Evolutionary conservation across 768 basidiomycete genomes (phyloP).

Genomic region (Phylloporus arenicola): DNA sequence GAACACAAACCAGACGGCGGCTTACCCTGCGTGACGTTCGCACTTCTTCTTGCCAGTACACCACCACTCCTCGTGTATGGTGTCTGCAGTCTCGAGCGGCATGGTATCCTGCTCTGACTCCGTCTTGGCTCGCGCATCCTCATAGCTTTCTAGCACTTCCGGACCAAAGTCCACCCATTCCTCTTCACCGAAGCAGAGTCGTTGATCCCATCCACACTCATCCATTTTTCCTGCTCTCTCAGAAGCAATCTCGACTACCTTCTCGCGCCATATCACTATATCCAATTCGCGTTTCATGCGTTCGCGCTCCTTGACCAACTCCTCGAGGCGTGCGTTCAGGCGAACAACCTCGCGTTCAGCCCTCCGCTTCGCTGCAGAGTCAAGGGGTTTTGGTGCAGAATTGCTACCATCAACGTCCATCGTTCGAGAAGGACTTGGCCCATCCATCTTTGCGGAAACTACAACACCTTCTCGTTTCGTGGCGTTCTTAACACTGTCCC

Average conservation of each 20-base stretch:
- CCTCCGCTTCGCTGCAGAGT: conserved; percentile 41
- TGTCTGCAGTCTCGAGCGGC: conserved; percentile 30
- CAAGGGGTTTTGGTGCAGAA: conserved; percentile 10
- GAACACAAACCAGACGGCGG: conserved; percentile 12
- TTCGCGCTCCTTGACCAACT: conserved; percentile 57
- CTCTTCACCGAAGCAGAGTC: conserved; percentile 77
- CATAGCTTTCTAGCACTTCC: conserved; percentile 68
- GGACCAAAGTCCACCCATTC: conserved; percentile 68
- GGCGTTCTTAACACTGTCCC: conserved; percentile 69
- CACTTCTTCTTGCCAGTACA: conserved; percentile 71
- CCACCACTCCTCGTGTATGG: conserved; percentile 61
- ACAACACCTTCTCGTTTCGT: conserved; percentile 68
- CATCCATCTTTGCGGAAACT: conserved; percentile 37
- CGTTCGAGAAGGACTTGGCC: conserved; percentile 21
- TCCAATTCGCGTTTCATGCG: conserved; percentile 65
- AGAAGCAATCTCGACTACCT: conserved; percentile 60
- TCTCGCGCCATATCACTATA: conserved; percentile 64
- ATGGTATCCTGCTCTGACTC: conserved; percentile 34
- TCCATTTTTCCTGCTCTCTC: conserved; percentile 58
- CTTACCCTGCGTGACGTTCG: conserved; percentile 71
- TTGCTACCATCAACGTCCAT: conserved; percentile 15
- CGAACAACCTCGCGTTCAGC: conserved; percentile 51
- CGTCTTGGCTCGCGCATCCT: conserved; percentile 37
- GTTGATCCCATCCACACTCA: conserved; percentile 86
- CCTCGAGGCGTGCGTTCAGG: conserved; percentile 49